Evolutionary conservation across 108 stramenopile genomes (phyloP).

Genomic region (Asterionellopsis glacialis): DNA sequence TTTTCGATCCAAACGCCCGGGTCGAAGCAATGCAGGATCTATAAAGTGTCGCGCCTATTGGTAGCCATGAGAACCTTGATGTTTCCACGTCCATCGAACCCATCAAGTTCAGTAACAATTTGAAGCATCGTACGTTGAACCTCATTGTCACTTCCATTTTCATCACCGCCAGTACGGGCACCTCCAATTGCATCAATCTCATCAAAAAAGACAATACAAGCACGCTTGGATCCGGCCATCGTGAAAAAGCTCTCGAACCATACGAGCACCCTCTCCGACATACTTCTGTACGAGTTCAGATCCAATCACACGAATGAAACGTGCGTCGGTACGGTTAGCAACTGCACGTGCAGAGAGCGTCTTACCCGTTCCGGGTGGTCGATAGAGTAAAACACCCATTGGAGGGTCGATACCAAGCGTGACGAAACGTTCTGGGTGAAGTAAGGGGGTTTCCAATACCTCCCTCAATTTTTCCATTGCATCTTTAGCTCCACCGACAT

Average conservation of each 20-base stretch:
- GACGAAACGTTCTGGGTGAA: constrained; percentile 55
- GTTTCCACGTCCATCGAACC: constrained; percentile 79
- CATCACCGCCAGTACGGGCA: constrained; percentile 56
- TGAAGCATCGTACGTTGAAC: constrained; percentile 87
- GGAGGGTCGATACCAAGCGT: constrained; percentile 62
- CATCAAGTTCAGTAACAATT: constrained; percentile 87
- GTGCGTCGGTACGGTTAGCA: constrained; percentile 67
- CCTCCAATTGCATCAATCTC: too few relatives aligned
- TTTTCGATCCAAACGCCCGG: constrained; percentile 96
- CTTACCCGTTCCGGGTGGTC: constrained; percentile 77
- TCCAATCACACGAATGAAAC: constrained; percentile 74
- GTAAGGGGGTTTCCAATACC: constrained; percentile 75
- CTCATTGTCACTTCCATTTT: constrained; percentile 84
- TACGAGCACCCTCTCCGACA: constrained; percentile 75
- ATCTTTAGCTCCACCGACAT: constrained; percentile 70
- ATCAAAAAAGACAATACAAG: constrained; percentile 1
- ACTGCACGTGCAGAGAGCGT: constrained; percentile 71
- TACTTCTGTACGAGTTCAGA: constrained; percentile 78
- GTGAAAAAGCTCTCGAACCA: constrained; percentile 78
- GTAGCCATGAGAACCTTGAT: constrained; percentile 90
- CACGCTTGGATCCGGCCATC: constrained; percentile 33
- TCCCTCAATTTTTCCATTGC: constrained; percentile 80
- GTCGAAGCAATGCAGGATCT: constrained; percentile 91
- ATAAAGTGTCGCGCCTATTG: constrained; percentile 93
- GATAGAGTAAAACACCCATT: constrained; percentile 49